phyloP scores from a whole-genome alignment of 75 land plant species.

The Sequoia sempervirens region DNA sequence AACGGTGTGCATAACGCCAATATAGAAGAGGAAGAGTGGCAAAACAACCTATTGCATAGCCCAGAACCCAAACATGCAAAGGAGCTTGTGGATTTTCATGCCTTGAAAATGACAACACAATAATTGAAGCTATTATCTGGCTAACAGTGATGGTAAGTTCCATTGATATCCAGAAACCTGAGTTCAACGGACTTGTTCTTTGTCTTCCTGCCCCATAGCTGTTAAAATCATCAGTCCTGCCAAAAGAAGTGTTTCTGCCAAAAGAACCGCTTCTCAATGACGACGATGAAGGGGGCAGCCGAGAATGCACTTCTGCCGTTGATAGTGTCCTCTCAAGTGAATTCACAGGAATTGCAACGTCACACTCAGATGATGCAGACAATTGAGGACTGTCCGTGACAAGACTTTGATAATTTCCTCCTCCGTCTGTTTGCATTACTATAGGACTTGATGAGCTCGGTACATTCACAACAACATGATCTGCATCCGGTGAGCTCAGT shows the following conservation, averaged over 20 bases:
- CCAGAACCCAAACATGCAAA: conserved; percentile 71
- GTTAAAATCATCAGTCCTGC: conserved; percentile 26
- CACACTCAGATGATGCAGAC: conserved; percentile 20
- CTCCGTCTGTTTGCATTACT: neutral
- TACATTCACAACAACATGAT: conserved; percentile 30
- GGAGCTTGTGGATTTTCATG: conserved; percentile 81
- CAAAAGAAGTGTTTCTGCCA: conserved; percentile 9
- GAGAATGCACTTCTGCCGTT: conserved; percentile 11
- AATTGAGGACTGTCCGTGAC: conserved; percentile 17
- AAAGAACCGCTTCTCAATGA: conserved; percentile 10
- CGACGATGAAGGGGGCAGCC: conserved; percentile 8
- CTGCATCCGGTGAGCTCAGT: conserved; percentile 9
- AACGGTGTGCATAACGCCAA: conserved; percentile 70
- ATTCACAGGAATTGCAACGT: neutral
- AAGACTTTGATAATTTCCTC: conserved; percentile 6
- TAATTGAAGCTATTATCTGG: conserved; percentile 78
- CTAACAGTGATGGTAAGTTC: conserved; percentile 70
- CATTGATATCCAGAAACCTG: conserved; percentile 82
- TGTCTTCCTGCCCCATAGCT: conserved; percentile 34
- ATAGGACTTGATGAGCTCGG: neutral
- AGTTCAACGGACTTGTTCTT: conserved; percentile 71
- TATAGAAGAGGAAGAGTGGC: conserved; percentile 87
- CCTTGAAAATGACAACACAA: conserved; percentile 74
- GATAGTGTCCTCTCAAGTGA: conserved; percentile 15
- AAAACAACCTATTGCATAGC: conserved; percentile 86